Base-by-base conservation (phyloP, 228 moss, liverwort and hornwort genomes). In the Sphagnum fallax region DNA sequence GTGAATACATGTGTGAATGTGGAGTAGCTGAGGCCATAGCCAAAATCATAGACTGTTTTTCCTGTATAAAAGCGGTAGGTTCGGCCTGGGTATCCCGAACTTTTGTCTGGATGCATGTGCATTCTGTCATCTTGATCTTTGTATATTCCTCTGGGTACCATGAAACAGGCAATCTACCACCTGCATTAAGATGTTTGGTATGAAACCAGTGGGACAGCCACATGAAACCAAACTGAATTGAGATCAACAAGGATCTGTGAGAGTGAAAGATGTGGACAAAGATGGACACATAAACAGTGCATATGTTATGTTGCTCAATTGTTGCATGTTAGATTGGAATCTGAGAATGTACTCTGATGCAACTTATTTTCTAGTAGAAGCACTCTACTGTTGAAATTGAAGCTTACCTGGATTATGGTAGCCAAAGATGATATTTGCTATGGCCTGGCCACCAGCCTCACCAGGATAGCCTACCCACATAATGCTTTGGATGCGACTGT, bases 401-500 rank as follows among this genome's bases (percentile, higher is more conserved):
- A 58, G 62, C 67, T 5, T 66, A 90, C 88, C 84, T 14, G 92
- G 92, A 63, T 88, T 92, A 3, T 69, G 49, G 12, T 79, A 74
- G n/a, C 90, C 92, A 53, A 88, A 92, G 50, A 90, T 66, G 69
- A 88, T 82, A 15, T 88, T 75, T 4, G 90, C 79, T 58, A 90
- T 65, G 6, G 90, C 92, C 65, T 73, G 69, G 48, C 92, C 90
- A 11, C 92, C 92, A 4, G 77, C 82, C 80, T 92, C 77, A 11
- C 90, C 92, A 4, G 92, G 92, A 60, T 90, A 92, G 0, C 92
- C 92, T 13, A 61, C 74, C 92, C 92, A 92, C 67, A 92, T 13
- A 50, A 92, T 84, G 10, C 80, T 86, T 64, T 77, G 70, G 63
- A 90, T 81, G 8, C 15, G 64, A 0, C 75, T 61, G 5, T 84